These are phyloP conservation scores for Aureobasidium namibiae DNA, from an alignment of 2,329 filamentous ascomycete species.

Conservation along the genomic window DNA sequence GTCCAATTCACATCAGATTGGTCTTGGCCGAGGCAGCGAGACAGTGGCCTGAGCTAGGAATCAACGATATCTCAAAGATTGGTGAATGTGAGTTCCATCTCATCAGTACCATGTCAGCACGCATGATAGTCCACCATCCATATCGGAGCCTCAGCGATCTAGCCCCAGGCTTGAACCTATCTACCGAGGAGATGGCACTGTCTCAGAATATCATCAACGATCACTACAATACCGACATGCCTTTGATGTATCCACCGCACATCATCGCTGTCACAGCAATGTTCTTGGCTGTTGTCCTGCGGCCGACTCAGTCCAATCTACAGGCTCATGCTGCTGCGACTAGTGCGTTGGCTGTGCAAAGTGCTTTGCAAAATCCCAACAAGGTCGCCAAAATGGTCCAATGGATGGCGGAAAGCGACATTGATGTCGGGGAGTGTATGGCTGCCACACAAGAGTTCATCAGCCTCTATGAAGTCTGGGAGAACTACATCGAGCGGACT, in stretches of 20 bases:
- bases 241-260: slow-evolving; percentile 77
- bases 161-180: slow-evolving; percentile 52
- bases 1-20: slow-evolving; percentile 87
- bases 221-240: slow-evolving; percentile 86
- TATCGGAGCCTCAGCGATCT: slow-evolving; percentile 73
- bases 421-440: slow-evolving; percentile 77
- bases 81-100: slow-evolving; percentile 92
- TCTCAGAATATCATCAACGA: slow-evolving; percentile 85
- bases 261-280: slow-evolving; percentile 81
- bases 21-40: slow-evolving; percentile 79
- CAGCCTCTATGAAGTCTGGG: slow-evolving; percentile 74
- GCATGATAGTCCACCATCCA: slow-evolving; percentile 83
- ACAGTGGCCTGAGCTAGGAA: slow-evolving; percentile 73
- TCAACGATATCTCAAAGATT: slow-evolving; percentile 70
- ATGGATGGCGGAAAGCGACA: slow-evolving; percentile 78
- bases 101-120: slow-evolving; percentile 83
- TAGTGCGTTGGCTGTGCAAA: slow-evolving; percentile 12
- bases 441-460: slow-evolving; percentile 89
- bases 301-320: slow-evolving; percentile 51
- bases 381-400: slow-evolving; percentile 47
- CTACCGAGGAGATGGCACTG: slow-evolving; percentile 65
- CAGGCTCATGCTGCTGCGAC: slow-evolving; percentile 31
- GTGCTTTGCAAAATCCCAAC: slow-evolving; percentile 17
- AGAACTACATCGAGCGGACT: slow-evolving; percentile 55
- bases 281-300: slow-evolving; percentile 73